Evolutionary conservation across 352 stramenopile genomes (phyloP).

Genomic region (Phytophthora ramorum): DNA sequence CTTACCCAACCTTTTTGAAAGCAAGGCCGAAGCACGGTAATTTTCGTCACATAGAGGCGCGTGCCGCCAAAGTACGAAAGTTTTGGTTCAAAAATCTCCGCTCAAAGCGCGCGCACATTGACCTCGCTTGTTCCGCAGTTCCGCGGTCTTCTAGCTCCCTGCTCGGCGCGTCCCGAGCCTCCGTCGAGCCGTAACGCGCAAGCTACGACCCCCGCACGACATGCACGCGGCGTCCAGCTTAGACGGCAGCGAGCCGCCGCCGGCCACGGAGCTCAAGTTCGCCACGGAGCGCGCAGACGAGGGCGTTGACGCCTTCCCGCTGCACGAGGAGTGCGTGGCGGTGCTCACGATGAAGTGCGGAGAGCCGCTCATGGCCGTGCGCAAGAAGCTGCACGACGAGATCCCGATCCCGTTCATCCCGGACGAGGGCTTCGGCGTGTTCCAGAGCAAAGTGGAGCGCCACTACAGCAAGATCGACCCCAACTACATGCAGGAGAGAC

Average conservation of each 20-base stretch:
- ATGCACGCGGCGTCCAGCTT: constrained; percentile 31
- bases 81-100: constrained; percentile 19
- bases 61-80: background rate
- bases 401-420: constrained; percentile 72
- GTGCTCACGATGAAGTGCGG: constrained; percentile 83
- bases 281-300: constrained; percentile 35
- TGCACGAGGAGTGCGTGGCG: constrained; percentile 67
- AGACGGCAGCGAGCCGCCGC: constrained; percentile 26
- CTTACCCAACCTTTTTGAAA: too few relatives aligned
- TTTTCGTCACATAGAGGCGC: background rate
- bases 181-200: constrained; percentile 17
- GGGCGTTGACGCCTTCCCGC: constrained; percentile 52
- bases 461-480: constrained; percentile 69
- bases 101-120: constrained; percentile 15
- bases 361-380: constrained; percentile 73
- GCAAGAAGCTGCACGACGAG: constrained; percentile 84
- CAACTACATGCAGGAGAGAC: constrained; percentile 68
- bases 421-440: constrained; percentile 77
- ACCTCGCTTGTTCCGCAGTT: background rate
- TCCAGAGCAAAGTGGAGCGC: constrained; percentile 81
- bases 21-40: too few relatives aligned
- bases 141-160: background rate
- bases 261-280: constrained; percentile 47
- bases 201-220: constrained; percentile 11
- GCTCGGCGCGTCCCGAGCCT: constrained; percentile 7